Base-by-base conservation (phyloP, 768 basidiomycete species). In the Exidia glandulosa region DNA sequence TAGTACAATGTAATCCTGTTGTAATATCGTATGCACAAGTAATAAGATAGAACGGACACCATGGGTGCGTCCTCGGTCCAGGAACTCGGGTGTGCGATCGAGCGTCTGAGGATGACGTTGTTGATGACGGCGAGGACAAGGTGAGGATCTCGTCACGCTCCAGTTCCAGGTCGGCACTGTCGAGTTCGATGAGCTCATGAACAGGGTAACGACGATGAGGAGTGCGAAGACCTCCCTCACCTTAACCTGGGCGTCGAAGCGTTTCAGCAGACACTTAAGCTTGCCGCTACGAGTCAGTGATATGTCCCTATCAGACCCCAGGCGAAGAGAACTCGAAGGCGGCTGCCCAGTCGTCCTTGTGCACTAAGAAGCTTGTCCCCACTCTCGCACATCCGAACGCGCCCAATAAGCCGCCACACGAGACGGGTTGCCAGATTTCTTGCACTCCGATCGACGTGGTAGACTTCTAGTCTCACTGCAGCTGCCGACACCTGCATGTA, bases 331-430 rank as follows among this genome's bases (percentile, higher is more conserved):
- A 70, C 2, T 79, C 80, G 62, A 63, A 71, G 30, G 56, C 69
- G n/a, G 80, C 81, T 0, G 81, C 82, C 1, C 60, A 63, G 25
- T 70, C 65, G 33, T 86, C 85, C 71, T 74, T 69, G 63, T 69
- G 74, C 57, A 85, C 83, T 2, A 86, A 86, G 73, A 78, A 79
- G 63, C 82, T 85, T 61, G 82, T 75, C 4, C 84, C 84, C 0
- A 85, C 84, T 9, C 74, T 81, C 29, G 64, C 80, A 4, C 82
- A 83, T 64, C 82, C 81, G 0, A 65, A 63, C 13, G 76, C 77
- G 0, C 83, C 83, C 1, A 77, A 84, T 65, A 74, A 79, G 59
- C 82, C 84, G 2, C 84, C 83, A 0, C 80, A 77, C 60, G 83
- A 86, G 71, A 87, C 82, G 0, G n/a, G 61, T 85, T 14, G 78